Conservation (phyloP, 345 rosid species). For the Balakata baccata region DNA sequence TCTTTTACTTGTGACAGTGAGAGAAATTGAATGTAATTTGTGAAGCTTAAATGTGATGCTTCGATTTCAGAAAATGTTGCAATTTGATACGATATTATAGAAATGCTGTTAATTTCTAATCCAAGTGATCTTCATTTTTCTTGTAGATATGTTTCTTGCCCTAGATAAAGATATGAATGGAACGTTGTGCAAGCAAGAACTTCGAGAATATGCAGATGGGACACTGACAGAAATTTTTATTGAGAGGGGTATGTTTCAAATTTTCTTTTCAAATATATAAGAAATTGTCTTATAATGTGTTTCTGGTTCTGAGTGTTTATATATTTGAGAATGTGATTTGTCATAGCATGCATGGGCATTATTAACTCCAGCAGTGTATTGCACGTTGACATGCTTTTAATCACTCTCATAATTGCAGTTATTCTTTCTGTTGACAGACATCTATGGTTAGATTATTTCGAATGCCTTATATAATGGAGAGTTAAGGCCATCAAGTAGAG, state of each 20-base stretch:
- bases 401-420: background rate
- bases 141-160: conserved; percentile 86
- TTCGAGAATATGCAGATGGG: conserved; percentile 93
- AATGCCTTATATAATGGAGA: background rate
- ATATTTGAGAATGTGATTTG: background rate
- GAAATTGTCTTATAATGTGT: too few relatives aligned
- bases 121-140: conserved; percentile 9
- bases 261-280: background rate
- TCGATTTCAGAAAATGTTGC: background rate
- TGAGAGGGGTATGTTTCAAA: conserved; percentile 65
- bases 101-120: background rate
- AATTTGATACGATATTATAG: background rate
- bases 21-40: background rate
- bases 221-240: conserved; percentile 88
- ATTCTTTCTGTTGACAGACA: background rate
- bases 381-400: background rate
- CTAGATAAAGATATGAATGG: conserved; percentile 95
- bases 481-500: background rate
- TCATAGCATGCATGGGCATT: background rate
- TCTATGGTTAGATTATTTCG: too few relatives aligned
- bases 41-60: background rate
- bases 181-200: conserved; percentile 92
- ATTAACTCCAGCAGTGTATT: background rate
- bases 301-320: background rate
- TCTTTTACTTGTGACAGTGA: background rate